Conservation (phyloP, 78 protist species). For the Cavenderia fasciculata region DNA sequence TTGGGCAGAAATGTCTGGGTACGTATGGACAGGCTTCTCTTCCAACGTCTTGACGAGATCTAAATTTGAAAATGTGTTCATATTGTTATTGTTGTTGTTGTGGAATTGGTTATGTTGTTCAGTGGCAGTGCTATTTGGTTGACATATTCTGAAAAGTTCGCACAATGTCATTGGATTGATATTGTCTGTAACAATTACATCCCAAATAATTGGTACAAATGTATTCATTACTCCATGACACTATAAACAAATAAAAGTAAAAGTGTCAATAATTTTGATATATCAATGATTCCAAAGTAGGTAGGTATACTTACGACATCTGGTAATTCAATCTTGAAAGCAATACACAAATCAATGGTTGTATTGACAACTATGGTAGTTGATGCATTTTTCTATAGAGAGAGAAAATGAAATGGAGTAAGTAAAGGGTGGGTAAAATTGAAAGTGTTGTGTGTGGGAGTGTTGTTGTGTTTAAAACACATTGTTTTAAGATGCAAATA, state of each 20-base stretch:
- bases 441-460: background rate
- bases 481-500: background rate
- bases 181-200: background rate
- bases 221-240: constrained; percentile 50
- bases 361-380: constrained; percentile 10
- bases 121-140: background rate
- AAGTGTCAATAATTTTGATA: background rate
- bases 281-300: background rate
- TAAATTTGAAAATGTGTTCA: no score
- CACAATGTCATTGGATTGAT: background rate
- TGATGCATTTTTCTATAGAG: constrained; percentile 50
- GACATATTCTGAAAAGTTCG: background rate
- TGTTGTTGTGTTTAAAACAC: background rate
- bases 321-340: constrained; percentile 12
- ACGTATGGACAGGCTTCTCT: no score
- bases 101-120: background rate
- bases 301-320: constrained; percentile 50
- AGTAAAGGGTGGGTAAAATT: background rate
- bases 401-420: no score
- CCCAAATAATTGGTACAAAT: constrained; percentile 34
- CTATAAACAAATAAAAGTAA: background rate
- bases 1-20: background rate
- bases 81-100: background rate
- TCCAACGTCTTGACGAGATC: no score
- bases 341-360: constrained; percentile 31